Base-by-base conservation (phyloP, 2,329 filamentous ascomycete genomes). In the Aspergillus neoniger region DNA sequence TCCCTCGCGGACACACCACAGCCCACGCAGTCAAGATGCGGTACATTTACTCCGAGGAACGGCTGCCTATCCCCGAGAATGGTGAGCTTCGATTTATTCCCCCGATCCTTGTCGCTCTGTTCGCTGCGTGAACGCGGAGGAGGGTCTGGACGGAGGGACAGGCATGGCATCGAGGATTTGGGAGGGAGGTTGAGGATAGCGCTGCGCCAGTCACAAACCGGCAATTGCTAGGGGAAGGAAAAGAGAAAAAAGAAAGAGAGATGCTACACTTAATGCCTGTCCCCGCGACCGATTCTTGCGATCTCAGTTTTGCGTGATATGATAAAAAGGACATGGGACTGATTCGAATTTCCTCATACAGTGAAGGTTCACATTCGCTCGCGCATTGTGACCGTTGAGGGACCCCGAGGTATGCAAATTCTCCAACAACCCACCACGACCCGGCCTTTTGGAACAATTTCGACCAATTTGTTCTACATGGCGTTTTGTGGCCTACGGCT, bases 21-120 rank as follows among this genome's bases (percentile, higher is more conserved):
- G 72, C 70, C 71, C 70, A 74, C 71, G 70, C 77, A 77, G 77
- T 84, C 90, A 97, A 91, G 85, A 98, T 98, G 95, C 96, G 91
- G 87, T 98, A 97, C 91, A 96, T 99, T 86, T 92, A 97, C 88
- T 96, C 92, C 79, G 87, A 94, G 85, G 94, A 99, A 89, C 86
- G 87, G 84, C 87, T 99, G 85, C 87, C 89, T 78, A 92, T 99
- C 83, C 95, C 96, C 78, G 92, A 97, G 82, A 91, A 93, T 86
- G 92, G 92, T 96, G 89, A 84, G 91, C 91, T 70, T 69, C 67
- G 67, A 68, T 64, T 64, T 55, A 55, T 48, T 69, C 67, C 65
- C 65, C 67, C 67, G 74, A 70, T 55, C 64, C 54, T 61, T 47
- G 59, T 59, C 69, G 70, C 65, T 70, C 62, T 65, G 62, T 61